Conservation (phyloP, 2,329 filamentous ascomycete species). For the Colletotrichum ledebouriae region DNA sequence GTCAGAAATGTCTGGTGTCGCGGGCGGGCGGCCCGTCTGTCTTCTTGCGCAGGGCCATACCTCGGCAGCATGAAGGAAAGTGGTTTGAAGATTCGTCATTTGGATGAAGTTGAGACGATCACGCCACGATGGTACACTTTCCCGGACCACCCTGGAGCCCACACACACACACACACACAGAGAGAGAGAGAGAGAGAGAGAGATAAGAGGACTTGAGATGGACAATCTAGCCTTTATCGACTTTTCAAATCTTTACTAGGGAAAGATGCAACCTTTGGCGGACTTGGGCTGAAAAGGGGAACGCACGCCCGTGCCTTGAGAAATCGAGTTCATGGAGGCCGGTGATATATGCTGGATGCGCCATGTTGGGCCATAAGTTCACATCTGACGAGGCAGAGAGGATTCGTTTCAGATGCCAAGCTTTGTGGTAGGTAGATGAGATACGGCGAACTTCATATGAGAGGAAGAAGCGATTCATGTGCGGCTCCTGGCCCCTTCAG, state of each 20-base stretch:
- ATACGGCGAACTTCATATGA: neutral
- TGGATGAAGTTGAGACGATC: constrained; percentile 34
- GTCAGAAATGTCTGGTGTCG: constrained; percentile 6
- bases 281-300: neutral
- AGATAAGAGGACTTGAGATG: constrained; percentile 13
- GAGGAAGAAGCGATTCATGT: constrained; percentile 4
- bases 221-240: neutral
- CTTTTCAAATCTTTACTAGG: neutral
- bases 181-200: no score
- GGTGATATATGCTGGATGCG: constrained; percentile 1
- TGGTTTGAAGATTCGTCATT: neutral
- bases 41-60: no score
- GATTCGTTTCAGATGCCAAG: neutral
- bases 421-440: neutral
- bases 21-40: neutral
- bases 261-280: neutral
- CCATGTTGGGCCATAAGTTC: neutral
- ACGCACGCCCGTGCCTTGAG: neutral
- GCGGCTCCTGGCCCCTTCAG: neutral
- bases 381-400: neutral
- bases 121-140: constrained; percentile 15
- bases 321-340: neutral
- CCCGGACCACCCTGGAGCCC: neutral
- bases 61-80: no score
- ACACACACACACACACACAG: neutral